A percentile compares a stretch with the other conserved stretches of the same genome.
phyloP scores from a whole-genome alignment of 495 filamentous ascomycete species.

The Hyaloscypha hepaticicola region DNA sequence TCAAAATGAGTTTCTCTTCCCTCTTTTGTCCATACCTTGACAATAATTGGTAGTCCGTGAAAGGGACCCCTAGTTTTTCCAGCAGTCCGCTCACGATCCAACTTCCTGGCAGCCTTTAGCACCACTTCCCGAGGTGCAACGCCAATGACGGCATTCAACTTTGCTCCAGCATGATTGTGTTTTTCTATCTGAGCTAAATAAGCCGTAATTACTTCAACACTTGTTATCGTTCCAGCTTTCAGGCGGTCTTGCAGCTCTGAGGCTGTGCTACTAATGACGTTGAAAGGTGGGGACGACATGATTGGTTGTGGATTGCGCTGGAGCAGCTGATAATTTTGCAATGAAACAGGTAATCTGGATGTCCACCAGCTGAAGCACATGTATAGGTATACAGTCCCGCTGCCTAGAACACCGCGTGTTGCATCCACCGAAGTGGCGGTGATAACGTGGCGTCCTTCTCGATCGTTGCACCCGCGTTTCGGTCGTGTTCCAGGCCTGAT shows the following conservation, averaged over 20 bases:
- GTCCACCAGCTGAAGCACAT: not conserved
- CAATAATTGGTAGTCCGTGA: constrained; percentile 69
- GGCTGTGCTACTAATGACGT: constrained; percentile 35
- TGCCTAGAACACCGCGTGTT: not conserved
- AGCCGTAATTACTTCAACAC: constrained; percentile 44
- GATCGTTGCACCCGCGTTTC: not conserved
- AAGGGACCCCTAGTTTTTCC: constrained; percentile 59
- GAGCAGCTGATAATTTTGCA: not conserved
- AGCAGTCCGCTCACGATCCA: constrained; percentile 56
- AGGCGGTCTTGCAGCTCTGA: constrained; percentile 44
- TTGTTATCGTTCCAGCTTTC: constrained; percentile 39
- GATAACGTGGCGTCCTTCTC: not conserved
- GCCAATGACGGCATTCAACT: constrained; percentile 54
- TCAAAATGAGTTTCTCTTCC: not conserved
- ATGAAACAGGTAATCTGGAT: not conserved
- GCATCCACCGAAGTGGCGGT: not conserved
- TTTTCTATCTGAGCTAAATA: constrained; percentile 52
- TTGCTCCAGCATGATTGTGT: constrained; percentile 37
- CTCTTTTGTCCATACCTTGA: constrained; percentile 54
- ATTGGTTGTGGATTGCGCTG: not conserved
- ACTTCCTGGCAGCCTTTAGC: constrained; percentile 48
- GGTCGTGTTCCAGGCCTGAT: not conserved
- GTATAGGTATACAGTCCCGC: not conserved
- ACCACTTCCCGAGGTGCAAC: constrained; percentile 59
- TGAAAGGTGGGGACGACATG: not conserved